Base-by-base conservation (phyloP, 345 rosid genomes). In the Triadica sebifera region DNA sequence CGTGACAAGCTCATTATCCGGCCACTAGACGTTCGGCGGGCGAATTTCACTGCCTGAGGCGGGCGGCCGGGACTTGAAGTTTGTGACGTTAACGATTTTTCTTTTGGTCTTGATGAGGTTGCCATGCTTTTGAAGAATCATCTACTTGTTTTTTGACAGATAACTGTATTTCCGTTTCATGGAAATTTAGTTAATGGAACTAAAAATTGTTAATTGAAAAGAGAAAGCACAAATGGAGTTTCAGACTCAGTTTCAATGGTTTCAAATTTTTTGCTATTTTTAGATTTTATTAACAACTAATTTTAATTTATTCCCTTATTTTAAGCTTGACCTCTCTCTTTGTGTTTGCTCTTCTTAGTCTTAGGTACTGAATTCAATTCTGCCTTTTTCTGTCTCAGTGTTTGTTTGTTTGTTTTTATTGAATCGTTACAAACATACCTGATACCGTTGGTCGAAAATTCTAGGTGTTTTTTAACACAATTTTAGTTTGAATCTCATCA, bases 21-120 rank as follows among this genome's bases (percentile, higher is more conserved):
- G 46, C 93, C 95, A 57, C 96, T 89, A 8, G 94, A 85, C 7
- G 93, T 90, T 71, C 90, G 80, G 50, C 91, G 85, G 2, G 87
- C 77, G 55, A 88, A 90, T 67, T 89, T 94, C 13, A 86, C 93
- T 0, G 81, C 86, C 59, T 80, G 86, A 29, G 93, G 90, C 1
- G 97, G 90, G 0, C 88, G 91, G 80, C 62, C 86, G 41, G 75
- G 58, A 11, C 76, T 75, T 0, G 98, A 86, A 0, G 87, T 72
- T 67, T 86, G 83, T 25, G 87, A 74, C 20, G 86, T 70, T 57
- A 82, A 81, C 16, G 86, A 64, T 78, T 81, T 87, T 24, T 41
- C 81, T 69, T 81, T 83, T 8, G 86, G 71, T 20, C 56, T 81
- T 12, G 75, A 45, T 34, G 86, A 66, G 70, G 72, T 78, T 56